A percentile compares a stretch with the other conserved stretches of the same genome.
phyloP scores from a whole-genome alignment of 1,284 basidiomycete genomes.

The Sanghuangporus baumii region DNA sequence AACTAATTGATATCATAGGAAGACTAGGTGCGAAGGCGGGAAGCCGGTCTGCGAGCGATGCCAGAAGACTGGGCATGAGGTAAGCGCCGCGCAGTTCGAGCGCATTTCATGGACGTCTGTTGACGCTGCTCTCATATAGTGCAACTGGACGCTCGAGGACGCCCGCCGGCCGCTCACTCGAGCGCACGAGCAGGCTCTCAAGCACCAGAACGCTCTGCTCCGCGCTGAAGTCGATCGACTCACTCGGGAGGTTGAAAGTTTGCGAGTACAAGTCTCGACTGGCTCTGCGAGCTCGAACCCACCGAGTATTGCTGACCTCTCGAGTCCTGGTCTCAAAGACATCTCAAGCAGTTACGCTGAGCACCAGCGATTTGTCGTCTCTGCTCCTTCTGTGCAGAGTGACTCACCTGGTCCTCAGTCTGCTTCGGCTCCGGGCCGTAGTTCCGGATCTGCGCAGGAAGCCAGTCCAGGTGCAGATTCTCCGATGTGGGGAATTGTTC shows the following conservation, averaged over 20 bases:
- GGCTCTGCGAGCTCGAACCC: background rate
- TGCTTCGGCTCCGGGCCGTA: background rate
- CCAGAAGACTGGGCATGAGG: conserved; percentile 17
- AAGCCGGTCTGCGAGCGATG: conserved; percentile 16
- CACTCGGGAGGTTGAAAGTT: background rate
- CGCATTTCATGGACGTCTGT: background rate
- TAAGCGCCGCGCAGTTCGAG: background rate
- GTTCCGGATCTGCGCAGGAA: background rate
- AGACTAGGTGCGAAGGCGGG: conserved; percentile 14
- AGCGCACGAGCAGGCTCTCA: conserved; percentile 16
- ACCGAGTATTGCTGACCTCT: background rate
- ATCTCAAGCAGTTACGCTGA: background rate
- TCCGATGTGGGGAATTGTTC: background rate
- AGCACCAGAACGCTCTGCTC: conserved; percentile 15
- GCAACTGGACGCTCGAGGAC: conserved; percentile 15
- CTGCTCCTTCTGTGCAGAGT: background rate
- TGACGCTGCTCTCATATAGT: conserved; percentile 1
- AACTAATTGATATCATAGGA: conserved; percentile 1
- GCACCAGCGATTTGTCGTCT: background rate
- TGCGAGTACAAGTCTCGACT: background rate
- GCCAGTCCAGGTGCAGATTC: background rate
- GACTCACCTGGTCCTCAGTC: background rate
- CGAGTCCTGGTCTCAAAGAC: background rate
- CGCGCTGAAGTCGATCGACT: conserved; percentile 14
- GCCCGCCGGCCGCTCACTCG: conserved; percentile 14